Conservation (phyloP, 2,329 filamentous ascomycete genomes). For the Fusarium albidum region DNA sequence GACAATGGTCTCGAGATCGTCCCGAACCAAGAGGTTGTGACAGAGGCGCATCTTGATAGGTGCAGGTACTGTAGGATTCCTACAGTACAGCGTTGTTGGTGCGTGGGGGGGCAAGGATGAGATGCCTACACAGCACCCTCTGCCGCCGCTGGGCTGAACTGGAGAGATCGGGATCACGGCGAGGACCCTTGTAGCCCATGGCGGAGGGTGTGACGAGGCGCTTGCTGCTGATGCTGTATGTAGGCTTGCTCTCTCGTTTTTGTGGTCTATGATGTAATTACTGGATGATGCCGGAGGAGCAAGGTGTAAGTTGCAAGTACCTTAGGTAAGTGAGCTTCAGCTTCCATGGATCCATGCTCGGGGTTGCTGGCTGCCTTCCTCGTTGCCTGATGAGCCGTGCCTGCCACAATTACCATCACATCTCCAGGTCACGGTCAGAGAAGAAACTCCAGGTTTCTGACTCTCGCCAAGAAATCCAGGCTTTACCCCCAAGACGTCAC, state of each 20-base stretch:
- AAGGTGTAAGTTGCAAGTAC: too few relatives aligned
- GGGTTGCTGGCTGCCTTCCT: background rate
- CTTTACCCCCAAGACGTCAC: slow-evolving; percentile 28
- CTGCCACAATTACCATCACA: slow-evolving; percentile 13
- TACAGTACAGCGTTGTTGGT: slow-evolving; percentile 10
- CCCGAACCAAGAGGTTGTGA: slow-evolving; percentile 10
- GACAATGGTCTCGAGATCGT: slow-evolving; percentile 17
- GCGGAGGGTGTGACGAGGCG: slow-evolving; percentile 5
- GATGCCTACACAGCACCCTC: background rate
- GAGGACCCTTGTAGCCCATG: slow-evolving; percentile 9
- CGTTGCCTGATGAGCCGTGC: background rate
- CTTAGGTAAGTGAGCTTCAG: slow-evolving; percentile 12
- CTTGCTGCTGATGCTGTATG: slow-evolving; percentile 3
- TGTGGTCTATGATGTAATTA: background rate
- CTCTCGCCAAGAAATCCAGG: background rate
- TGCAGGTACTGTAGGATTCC: slow-evolving; percentile 7
- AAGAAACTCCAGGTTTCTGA: background rate
- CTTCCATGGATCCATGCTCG: slow-evolving; percentile 7
- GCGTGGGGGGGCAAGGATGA: slow-evolving; percentile 28
- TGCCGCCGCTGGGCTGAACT: slow-evolving; percentile 5
- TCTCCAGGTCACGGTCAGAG: background rate
- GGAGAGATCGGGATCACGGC: slow-evolving; percentile 21
- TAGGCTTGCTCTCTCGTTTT: slow-evolving; percentile 4
- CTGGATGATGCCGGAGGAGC: background rate
- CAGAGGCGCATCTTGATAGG: slow-evolving; percentile 18